Base-by-base conservation (phyloP, 2,329 filamentous ascomycete genomes). In the Pestalotiopsis sp. region DNA sequence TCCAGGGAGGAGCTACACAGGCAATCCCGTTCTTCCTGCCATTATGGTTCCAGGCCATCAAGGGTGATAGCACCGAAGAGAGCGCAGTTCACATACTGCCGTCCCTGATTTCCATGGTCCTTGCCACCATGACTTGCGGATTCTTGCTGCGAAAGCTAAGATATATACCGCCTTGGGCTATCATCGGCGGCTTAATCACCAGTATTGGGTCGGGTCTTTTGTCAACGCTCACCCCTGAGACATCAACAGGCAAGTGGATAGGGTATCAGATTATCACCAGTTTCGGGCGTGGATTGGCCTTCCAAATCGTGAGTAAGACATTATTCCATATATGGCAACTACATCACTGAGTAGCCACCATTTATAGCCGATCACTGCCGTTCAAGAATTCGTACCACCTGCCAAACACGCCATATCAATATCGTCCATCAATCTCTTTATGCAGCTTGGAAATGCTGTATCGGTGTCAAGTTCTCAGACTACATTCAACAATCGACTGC, bases 381-480 rank as follows among this genome's bases (percentile, higher is more conserved):
- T 1, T 70, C 77, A 14, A 68, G 71, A 41, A 73, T 75, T 78
- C 65, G 71, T 78, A 6, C 72, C 76, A 4, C 69, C 72, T 2
- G 76, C 74, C 25, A 76, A 59, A n/a, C 23, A 59, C 57, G 57
- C 31, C 23, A 20, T 36, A 27, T 38, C 61, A 23, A 62, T 62
- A 23, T n/a, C 76, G 1, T 67, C 73, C 0, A 66, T 76, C 13
- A 76, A 83, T 9, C 79, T 84, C 36, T 84, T 85, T 72, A 75
- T 76, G 20, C 82, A 84, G 72, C 73, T 85, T 0, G 82, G 81
- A 36, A 81, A 81, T 5, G 78, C 82, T 7, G 74, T 89, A 1
- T 88, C 88, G 69, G 81, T 89, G 27, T 83, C 82, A 3, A 80
- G 86, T 25, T 86, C 79, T 1, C 82, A 89, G 70, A 84, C 82